Base-by-base conservation (phyloP, 805 yeast species). In the Barnettozyma botsteinii region DNA sequence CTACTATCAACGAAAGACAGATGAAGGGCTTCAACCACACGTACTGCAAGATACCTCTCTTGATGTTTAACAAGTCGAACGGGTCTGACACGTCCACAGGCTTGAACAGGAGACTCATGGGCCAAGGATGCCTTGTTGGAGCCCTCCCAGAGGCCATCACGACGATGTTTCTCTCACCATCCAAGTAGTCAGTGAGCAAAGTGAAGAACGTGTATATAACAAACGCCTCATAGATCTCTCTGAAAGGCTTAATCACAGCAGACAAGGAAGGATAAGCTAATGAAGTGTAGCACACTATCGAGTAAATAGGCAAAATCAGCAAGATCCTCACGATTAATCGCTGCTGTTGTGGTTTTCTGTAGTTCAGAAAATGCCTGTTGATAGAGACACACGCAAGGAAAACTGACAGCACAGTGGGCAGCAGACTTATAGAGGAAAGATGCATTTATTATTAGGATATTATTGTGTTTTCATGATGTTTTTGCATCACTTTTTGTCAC, bases 141-240 rank as follows among this genome's bases (percentile, higher is more conserved):
- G 73, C 70, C 32, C 91, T 68, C 3, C 93, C 87, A 35, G 83
- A 72, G 18, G 85, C 69, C 45, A 70, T 65, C 36, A 85, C 75
- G 24, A 93, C 81, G 20, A 93, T 87, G 43, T 77, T 77, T 36
- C 95, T 70, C 56, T 94, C 98, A 14, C 98, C 99, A 0, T 97
- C 98, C 9, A 93, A 69, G 66, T 87, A 74, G 47, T 80, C 75
- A 1, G 94, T 87, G 40, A 93, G 66, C 22, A 88, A 68, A 24
- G 91, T 74, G 66, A 85, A 91, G 59, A 93, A 93, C 2, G 96
- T 87, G 61, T 93, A 93, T 25, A 93, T 85, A 25, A 89, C 96
- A 62, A 93, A 86, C 0, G 98, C 97, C 61, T 93, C 98, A 61
- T 93, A 93, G 2, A 91, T 76, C 57, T 93, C 98, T 33, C 93